Evolutionary conservation across 306 rosid genomes (phyloP), one percentile per base, ranked within the genome.

Genomic region (Ormosia emarginata): DNA sequence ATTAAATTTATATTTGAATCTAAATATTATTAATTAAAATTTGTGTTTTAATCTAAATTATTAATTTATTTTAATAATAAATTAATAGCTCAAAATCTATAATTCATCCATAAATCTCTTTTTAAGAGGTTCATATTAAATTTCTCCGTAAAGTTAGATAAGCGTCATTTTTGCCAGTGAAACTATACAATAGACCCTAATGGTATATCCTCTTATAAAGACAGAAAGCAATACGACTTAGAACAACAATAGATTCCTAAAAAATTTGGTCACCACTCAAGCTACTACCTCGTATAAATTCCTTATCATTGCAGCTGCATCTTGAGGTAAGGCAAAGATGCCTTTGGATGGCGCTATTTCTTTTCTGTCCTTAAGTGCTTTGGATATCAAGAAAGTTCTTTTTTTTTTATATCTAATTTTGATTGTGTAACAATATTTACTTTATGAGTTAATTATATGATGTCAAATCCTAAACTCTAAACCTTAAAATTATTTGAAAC

Each of bases 141-240:
- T n/a, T n/a, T n/a, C n/a, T n/a, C n/a, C n/a, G 80, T 75, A 75
- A 59, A 59, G 80, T 75, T 12, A 32, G 15, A 14, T 2, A 40
- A 58, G 6, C 39, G 32, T 40, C 9, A 8, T 87, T 83, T 57
- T 52, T 82, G 36, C 87, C 85, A 24, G 82, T 83, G 83, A 86
- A 84, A 39, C 74, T 86, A 84, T 84, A 81, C 67, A 24, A 1
- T 24, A 4, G 78, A 37, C 29, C 59, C 89, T 85, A 44, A 81
- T 81, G 15, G 87, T 84, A 71, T 85, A 88, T 49, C 58, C 83
- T 68, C 88, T 88, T 79, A 37, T 5, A 72, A 41, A 17, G 14
- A 69, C 3, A 33, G 18, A 58, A 36, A 70, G 12, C 34, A 24
- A 15, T 41, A 32, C 18, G 39, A 29, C 18, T 40, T 55, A 9